Percentiles rank a stretch among this genome's conserved stretches.
phyloP scores from a whole-genome alignment of 2,329 filamentous ascomycete genomes.

The Albophoma yamanashiensis region DNA sequence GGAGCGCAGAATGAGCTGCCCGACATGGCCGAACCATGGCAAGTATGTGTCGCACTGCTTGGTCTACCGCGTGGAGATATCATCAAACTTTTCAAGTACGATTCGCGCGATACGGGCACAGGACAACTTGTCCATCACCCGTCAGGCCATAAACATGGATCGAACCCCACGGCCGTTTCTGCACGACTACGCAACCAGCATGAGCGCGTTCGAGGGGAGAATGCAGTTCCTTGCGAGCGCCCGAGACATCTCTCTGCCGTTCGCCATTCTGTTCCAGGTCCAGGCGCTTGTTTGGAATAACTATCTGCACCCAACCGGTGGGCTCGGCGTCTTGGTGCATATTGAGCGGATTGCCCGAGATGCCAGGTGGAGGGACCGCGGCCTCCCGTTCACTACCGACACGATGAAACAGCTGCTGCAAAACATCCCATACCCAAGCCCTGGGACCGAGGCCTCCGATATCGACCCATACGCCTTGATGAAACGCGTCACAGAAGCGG shows the following conservation, averaged over 20 bases:
- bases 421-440: slow-evolving; percentile 43
- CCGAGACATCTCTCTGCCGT: slow-evolving; percentile 27
- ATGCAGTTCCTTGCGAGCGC: slow-evolving; percentile 11
- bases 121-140: slow-evolving; percentile 14
- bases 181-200: slow-evolving; percentile 11
- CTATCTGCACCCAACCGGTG: slow-evolving; percentile 45
- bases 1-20: slow-evolving; percentile 19
- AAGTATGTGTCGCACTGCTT: slow-evolving; percentile 28
- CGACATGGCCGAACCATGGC: slow-evolving; percentile 15
- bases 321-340: slow-evolving; percentile 31
- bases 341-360: slow-evolving; percentile 23
- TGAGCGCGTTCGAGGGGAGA: slow-evolving; percentile 21
- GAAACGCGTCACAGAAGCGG: slow-evolving; percentile 24
- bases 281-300: slow-evolving; percentile 53
- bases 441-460: slow-evolving; percentile 31
- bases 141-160: slow-evolving; percentile 10
- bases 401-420: slow-evolving; percentile 42
- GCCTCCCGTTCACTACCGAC: slow-evolving; percentile 34
- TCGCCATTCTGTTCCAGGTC: slow-evolving; percentile 49
- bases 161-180: slow-evolving; percentile 1
- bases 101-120: slow-evolving; percentile 10
- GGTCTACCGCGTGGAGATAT: slow-evolving; percentile 24
- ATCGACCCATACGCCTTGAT: slow-evolving; percentile 31
- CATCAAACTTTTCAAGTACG: slow-evolving; percentile 1
- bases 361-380: slow-evolving; percentile 11